These are phyloP conservation scores for Clathrospora elynae DNA, from an alignment of 2,329 filamentous ascomycete genomes.

Conservation along the genomic window DNA sequence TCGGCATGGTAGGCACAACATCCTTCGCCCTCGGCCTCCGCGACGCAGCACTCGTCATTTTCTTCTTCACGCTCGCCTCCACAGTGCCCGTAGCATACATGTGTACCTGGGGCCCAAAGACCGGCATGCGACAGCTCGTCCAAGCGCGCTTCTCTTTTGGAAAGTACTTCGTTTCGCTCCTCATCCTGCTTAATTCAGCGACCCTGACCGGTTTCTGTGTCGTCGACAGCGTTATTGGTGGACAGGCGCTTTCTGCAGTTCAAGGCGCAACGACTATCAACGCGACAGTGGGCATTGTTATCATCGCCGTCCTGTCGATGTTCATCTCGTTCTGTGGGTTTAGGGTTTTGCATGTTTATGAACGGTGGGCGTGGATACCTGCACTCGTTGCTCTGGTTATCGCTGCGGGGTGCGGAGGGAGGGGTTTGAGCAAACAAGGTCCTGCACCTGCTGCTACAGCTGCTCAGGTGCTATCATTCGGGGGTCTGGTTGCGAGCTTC, in stretches of 20 bases:
- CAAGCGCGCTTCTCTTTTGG: slow-evolving; percentile 66
- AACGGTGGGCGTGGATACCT: slow-evolving; percentile 63
- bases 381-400: slow-evolving; percentile 62
- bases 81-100: slow-evolving; percentile 62
- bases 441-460: slow-evolving; percentile 52
- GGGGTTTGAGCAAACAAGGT: slow-evolving; percentile 57
- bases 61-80: slow-evolving; percentile 66
- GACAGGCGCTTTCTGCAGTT: slow-evolving; percentile 53
- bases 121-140: slow-evolving; percentile 69
- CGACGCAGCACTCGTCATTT: slow-evolving; percentile 63
- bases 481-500: slow-evolving; percentile 66
- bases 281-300: slow-evolving; percentile 64
- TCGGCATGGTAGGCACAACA: slow-evolving; percentile 66
- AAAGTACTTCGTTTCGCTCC: slow-evolving; percentile 62
- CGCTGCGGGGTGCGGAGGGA: slow-evolving; percentile 60
- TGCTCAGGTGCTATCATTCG: slow-evolving; percentile 59
- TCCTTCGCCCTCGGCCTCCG: slow-evolving; percentile 61
- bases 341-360: slow-evolving; percentile 60
- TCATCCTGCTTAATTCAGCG: slow-evolving; percentile 66
- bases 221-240: slow-evolving; percentile 65
- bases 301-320: slow-evolving; percentile 63
- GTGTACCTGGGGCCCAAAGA: slow-evolving; percentile 63
- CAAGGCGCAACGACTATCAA: slow-evolving; percentile 51
- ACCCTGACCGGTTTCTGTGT: slow-evolving; percentile 68
- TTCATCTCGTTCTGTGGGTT: slow-evolving; percentile 67